Evolutionary conservation across 495 filamentous ascomycete species (phyloP).

Genomic region (Daldinia grandis): DNA sequence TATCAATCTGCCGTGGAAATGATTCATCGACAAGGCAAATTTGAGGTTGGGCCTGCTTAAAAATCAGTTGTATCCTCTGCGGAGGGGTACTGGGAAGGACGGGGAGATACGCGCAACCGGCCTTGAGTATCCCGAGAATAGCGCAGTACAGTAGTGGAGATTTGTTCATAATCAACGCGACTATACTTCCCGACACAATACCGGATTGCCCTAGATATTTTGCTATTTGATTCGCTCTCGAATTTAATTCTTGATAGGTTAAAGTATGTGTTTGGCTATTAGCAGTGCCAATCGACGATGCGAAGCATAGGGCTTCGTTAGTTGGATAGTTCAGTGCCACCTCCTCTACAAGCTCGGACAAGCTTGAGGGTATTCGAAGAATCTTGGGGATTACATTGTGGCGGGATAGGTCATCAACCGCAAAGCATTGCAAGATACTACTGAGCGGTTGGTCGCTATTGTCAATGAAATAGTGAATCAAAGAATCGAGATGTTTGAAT

Average conservation of each 20-base stretch:
- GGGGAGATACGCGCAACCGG: slow-evolving; percentile 77
- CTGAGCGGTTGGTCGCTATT: slow-evolving; percentile 47
- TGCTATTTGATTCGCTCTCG: slow-evolving; percentile 70
- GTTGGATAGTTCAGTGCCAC: slow-evolving; percentile 58
- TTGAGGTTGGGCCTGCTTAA: slow-evolving; percentile 59
- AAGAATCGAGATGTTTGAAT: slow-evolving; percentile 47
- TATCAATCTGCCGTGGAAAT: slow-evolving; percentile 26
- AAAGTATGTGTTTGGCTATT: slow-evolving; percentile 50
- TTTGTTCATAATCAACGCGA: slow-evolving; percentile 77
- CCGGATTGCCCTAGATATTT: slow-evolving; percentile 59
- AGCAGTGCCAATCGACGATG: slow-evolving; percentile 50
- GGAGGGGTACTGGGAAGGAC: slow-evolving; percentile 70
- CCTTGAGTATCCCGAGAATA: slow-evolving; percentile 75
- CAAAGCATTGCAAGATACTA: slow-evolving; percentile 46
- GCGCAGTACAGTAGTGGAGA: slow-evolving; percentile 71
- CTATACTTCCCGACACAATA: slow-evolving; percentile 58
- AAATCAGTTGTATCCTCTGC: slow-evolving; percentile 61
- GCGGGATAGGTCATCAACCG: slow-evolving; percentile 60
- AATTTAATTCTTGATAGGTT: slow-evolving; percentile 70
- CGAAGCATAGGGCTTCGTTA: slow-evolving; percentile 68
- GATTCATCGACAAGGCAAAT: slow-evolving; percentile 56
- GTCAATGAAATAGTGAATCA: slow-evolving; percentile 52
- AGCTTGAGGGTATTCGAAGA: slow-evolving; percentile 26
- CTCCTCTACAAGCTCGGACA: slow-evolving; percentile 64
- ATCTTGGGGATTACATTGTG: slow-evolving; percentile 53